Conservation (phyloP, 1,284 basidiomycete genomes). For the Neonothopanus nambi region DNA sequence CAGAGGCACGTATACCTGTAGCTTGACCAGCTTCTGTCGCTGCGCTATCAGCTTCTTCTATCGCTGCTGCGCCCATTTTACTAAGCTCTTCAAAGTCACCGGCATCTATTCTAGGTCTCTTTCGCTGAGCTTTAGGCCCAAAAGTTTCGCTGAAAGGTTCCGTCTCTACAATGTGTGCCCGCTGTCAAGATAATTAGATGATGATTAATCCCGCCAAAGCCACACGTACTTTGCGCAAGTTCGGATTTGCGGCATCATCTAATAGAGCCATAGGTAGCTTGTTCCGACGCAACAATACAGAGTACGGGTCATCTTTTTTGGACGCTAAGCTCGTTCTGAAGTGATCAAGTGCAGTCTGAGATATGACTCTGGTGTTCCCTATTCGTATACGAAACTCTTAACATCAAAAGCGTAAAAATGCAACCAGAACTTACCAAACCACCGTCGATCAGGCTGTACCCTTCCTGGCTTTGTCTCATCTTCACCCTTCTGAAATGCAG, state of each 20-base stretch:
- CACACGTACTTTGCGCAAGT: slow-evolving; percentile 66
- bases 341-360: slow-evolving; percentile 93
- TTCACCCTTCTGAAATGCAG: slow-evolving; percentile 91
- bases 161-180: slow-evolving; percentile 89
- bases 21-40: slow-evolving; percentile 39
- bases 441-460: slow-evolving; percentile 90
- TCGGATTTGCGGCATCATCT: slow-evolving; percentile 82
- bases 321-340: slow-evolving; percentile 84
- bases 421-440: slow-evolving; percentile 77
- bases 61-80: slow-evolving; percentile 56
- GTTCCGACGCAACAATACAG: slow-evolving; percentile 87
- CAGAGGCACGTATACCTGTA: slow-evolving; percentile 38
- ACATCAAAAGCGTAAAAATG: slow-evolving; percentile 2
- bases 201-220: not conserved
- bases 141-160: slow-evolving; percentile 93
- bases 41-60: slow-evolving; percentile 40
- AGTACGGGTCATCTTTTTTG: slow-evolving; percentile 91
- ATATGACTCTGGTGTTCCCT: slow-evolving; percentile 98
- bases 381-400: slow-evolving; percentile 8
- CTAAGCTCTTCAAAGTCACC: slow-evolving; percentile 88
- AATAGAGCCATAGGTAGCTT: slow-evolving; percentile 94
- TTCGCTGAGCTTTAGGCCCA: slow-evolving; percentile 91
- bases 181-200: slow-evolving; percentile 41
- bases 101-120: slow-evolving; percentile 80
- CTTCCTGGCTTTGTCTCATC: slow-evolving; percentile 85